These are phyloP conservation scores for Cystofilobasidium capitatum DNA, from an alignment of 768 basidiomycete genomes.

Conservation along the genomic window DNA sequence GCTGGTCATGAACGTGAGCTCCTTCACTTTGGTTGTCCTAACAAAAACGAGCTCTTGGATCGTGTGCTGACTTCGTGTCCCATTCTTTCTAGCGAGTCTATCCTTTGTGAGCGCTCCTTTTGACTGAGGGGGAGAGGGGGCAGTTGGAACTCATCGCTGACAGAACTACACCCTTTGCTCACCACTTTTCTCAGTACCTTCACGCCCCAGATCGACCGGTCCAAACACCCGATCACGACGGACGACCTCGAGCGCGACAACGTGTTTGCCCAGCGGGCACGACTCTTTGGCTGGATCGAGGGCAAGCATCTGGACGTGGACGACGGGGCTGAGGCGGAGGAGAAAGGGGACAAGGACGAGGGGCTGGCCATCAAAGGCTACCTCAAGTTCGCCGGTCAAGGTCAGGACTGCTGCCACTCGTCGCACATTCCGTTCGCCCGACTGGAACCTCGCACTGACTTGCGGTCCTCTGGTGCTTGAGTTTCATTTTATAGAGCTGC, in stretches of 20 bases:
- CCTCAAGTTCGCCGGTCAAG: conserved; percentile 47
- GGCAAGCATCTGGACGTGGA: conserved; percentile 76
- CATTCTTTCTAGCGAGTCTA: conserved; percentile 8
- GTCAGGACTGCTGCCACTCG: conserved; percentile 40
- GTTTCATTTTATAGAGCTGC: conserved; percentile 50
- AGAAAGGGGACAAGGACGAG: not conserved
- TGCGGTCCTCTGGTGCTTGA: not conserved
- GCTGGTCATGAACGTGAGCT: conserved; percentile 93
- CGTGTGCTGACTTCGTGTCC: conserved; percentile 26
- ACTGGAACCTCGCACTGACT: not conserved
- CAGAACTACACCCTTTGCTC: not conserved
- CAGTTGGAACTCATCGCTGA: no score
- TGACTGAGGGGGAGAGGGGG: no score
- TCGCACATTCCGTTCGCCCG: not conserved
- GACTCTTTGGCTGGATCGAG: conserved; percentile 80
- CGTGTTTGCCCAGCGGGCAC: conserved; percentile 77
- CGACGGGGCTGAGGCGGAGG: conserved; percentile 11
- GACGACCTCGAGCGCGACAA: conserved; percentile 96
- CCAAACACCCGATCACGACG: conserved; percentile 62
- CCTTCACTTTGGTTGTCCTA: not conserved
- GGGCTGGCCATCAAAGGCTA: conserved; percentile 51
- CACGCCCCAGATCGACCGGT: conserved; percentile 43
- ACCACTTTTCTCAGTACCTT: conserved; percentile 49
- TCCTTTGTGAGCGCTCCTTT: conserved; percentile 4
- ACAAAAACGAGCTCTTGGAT: not conserved